These are phyloP conservation scores for Onygena corvina DNA, from an alignment of 2,329 filamentous ascomycete species.

Conservation along the genomic window DNA sequence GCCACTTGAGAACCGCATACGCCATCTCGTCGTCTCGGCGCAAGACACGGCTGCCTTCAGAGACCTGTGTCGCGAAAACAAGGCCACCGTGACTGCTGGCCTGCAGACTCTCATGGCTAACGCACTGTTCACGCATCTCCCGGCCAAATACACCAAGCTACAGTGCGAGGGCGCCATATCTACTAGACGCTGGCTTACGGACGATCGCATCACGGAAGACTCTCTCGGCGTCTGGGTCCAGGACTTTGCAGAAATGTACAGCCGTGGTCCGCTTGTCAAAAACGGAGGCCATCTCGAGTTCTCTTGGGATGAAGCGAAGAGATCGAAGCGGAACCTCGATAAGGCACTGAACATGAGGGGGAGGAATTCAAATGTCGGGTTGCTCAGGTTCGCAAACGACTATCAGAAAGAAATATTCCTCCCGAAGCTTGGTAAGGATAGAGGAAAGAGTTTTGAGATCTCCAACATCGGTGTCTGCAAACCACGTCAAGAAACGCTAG, in stretches of 20 bases:
- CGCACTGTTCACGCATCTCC: slow-evolving; percentile 26
- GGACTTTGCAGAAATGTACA: slow-evolving; percentile 22
- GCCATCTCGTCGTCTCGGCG: background rate
- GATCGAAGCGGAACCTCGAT: slow-evolving; percentile 24
- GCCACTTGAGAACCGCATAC: background rate
- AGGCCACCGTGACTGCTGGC: slow-evolving; percentile 32
- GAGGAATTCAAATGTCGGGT: slow-evolving; percentile 25
- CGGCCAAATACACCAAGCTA: slow-evolving; percentile 22
- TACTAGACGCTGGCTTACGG: slow-evolving; percentile 27
- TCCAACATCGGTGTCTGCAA: slow-evolving; percentile 36
- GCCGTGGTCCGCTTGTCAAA: background rate
- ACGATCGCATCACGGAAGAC: slow-evolving; percentile 24
- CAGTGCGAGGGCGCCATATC: slow-evolving; percentile 29
- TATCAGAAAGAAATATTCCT: slow-evolving; percentile 27
- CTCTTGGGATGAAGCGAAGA: slow-evolving; percentile 26
- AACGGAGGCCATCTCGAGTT: slow-evolving; percentile 22
- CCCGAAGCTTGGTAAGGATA: slow-evolving; percentile 29
- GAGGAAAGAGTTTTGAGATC: slow-evolving; percentile 33
- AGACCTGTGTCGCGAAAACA: slow-evolving; percentile 21
- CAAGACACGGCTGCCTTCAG: background rate
- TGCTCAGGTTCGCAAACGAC: slow-evolving; percentile 33
- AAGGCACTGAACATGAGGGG: slow-evolving; percentile 20
- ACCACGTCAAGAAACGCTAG: background rate
- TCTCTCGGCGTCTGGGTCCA: slow-evolving; percentile 30
- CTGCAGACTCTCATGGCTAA: slow-evolving; percentile 31